These are phyloP conservation scores for Colletotrichum spinosum DNA, from an alignment of 2,329 filamentous ascomycete species.

Conservation along the genomic window DNA sequence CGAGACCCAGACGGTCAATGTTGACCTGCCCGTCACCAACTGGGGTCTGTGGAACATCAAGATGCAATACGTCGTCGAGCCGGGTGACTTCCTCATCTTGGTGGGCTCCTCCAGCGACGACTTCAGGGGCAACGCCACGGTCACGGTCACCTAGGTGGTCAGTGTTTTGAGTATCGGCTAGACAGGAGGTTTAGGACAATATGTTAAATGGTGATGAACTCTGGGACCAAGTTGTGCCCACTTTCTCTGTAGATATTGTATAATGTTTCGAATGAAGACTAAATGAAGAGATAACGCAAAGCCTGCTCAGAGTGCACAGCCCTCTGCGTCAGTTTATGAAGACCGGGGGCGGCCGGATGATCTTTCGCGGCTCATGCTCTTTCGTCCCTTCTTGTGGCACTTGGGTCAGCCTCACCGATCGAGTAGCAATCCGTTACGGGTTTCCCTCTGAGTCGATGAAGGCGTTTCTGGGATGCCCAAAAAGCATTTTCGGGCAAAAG, in stretches of 20 bases:
- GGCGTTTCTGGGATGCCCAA: constrained; percentile 1
- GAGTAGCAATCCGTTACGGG: constrained; percentile 4
- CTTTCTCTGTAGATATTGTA: constrained; percentile 30
- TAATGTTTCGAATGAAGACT: constrained; percentile 22
- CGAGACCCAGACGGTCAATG: constrained; percentile 62
- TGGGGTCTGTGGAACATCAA: constrained; percentile 68
- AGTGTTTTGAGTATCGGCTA: too few species aligned
- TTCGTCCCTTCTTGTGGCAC: background rate
- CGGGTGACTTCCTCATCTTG: constrained; percentile 72
- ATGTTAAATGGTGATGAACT: background rate
- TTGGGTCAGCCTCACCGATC: constrained; percentile 1
- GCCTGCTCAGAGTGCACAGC: background rate
- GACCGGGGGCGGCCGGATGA: background rate
- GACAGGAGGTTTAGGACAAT: background rate
- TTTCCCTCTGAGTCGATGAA: constrained; percentile 9
- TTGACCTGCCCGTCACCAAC: constrained; percentile 66
- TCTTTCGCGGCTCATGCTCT: too few species aligned
- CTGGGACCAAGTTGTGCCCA: constrained; percentile 10
- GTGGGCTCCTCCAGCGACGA: constrained; percentile 71
- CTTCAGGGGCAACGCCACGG: constrained; percentile 65
- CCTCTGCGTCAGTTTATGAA: background rate
- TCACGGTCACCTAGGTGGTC: constrained; percentile 56
- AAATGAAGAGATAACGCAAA: constrained; percentile 12
- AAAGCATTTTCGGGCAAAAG: background rate
- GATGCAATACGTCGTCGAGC: constrained; percentile 81